Evolutionary conservation across 768 basidiomycete genomes (phyloP), one percentile per base, ranked within the genome.

Genomic region (Calocybe gangraenosa): DNA sequence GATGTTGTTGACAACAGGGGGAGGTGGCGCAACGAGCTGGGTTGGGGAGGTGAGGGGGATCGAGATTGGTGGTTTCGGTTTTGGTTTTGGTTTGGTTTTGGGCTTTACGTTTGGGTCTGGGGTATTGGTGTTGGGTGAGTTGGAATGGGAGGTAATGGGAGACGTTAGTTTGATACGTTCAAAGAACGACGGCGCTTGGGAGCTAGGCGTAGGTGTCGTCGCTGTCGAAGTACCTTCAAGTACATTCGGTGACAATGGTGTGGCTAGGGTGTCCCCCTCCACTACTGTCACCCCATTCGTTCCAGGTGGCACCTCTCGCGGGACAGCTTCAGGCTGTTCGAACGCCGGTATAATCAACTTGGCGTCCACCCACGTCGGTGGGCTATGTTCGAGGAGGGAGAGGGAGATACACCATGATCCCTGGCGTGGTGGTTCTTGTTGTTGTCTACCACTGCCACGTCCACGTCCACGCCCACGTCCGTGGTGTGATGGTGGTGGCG

Each of bases 321-420:
- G 37, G 5, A 42, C 7, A 11, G 32, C 14, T 7, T 48, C 19
- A 3, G 51, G 19, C 8, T 14, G n/a, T 3, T 25, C 3, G 2
- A 7, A 8, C 18, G 70, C 62, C 0, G 63, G 57, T 31, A 81
- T 65, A 28, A 80, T 43, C 7, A 84, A 63, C 3, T 67, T 68
- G 0, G 78, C 74, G 53, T 83, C 73, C 30, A 85, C 51, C 51
- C 68, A 77, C 3, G 81, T 79, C 2, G 82, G 75, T 0, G 79
- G 73, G 46, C 81, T 82, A 40, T 76, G 65, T 42, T 79, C 76
- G 5, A 76, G 62, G 3, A 84, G 58, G 1, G 69, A 68, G 1
- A 84, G 73, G 1, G 68, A 62, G 23, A 82, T 64, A 31, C 72
- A 68, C 80, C 74, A 75, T 14, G 70, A 62, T 5, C 72, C 72